Evolutionary conservation across 495 filamentous ascomycete species (phyloP).

Genomic region (Hyaloscypha bicolor): DNA sequence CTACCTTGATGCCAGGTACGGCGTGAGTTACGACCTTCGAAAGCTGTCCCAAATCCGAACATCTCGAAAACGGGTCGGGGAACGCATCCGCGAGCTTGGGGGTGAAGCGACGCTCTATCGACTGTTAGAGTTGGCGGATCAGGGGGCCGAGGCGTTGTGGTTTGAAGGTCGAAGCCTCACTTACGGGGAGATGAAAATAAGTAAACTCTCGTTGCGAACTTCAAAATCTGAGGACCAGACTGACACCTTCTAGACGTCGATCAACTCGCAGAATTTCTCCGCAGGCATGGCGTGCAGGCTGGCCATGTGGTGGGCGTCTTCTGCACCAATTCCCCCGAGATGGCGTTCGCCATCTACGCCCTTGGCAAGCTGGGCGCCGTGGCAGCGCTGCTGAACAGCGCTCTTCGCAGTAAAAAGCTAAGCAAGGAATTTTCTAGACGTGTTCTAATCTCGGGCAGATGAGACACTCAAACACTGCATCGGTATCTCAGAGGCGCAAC

Average conservation of each 20-base stretch:
- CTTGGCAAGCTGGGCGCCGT: slow-evolving; percentile 4
- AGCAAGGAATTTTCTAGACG: background rate
- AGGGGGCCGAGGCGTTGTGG: slow-evolving; percentile 45
- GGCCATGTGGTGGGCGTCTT: slow-evolving; percentile 49
- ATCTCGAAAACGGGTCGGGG: background rate
- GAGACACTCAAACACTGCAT: slow-evolving; percentile 34
- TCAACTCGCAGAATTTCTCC: slow-evolving; percentile 40
- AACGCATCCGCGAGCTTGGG: slow-evolving; percentile 29
- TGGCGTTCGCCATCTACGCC: slow-evolving; percentile 13
- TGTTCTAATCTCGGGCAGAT: slow-evolving; percentile 29
- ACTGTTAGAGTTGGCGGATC: slow-evolving; percentile 43
- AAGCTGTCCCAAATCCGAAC: background rate
- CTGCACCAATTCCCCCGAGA: slow-evolving; percentile 33
- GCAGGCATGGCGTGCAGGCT: slow-evolving; percentile 37
- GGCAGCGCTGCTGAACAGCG: slow-evolving; percentile 5
- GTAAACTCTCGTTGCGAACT: slow-evolving; percentile 30
- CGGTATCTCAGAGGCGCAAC: slow-evolving; percentile 2
- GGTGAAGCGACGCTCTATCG: slow-evolving; percentile 46
- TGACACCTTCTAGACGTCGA: slow-evolving; percentile 1
- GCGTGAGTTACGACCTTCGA: background rate
- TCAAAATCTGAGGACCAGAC: background rate
- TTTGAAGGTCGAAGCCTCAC: slow-evolving; percentile 51
- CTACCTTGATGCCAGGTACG: slow-evolving; percentile 1
- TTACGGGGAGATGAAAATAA: slow-evolving; percentile 46
- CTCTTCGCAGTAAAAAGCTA: background rate